Conservation (phyloP, 2,329 filamentous ascomycete species). For the Zymoseptoria pseudotritici region DNA sequence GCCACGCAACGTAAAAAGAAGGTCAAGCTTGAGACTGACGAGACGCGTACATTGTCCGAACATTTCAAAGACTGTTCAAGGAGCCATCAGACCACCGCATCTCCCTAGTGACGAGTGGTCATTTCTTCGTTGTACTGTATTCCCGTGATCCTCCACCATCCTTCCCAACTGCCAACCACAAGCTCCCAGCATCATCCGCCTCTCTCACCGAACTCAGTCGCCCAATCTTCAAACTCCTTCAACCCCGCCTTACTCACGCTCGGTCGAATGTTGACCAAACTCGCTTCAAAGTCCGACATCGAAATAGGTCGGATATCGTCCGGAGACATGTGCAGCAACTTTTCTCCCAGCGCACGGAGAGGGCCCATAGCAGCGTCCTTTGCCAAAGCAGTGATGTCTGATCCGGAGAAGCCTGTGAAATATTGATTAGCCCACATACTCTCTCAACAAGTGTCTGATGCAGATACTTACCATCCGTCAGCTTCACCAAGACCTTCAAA, state of each 20-base stretch:
- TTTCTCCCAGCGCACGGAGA: conserved; percentile 80
- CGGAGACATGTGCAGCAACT: conserved; percentile 81
- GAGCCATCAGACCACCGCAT: neutral
- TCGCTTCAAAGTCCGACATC: conserved; percentile 75
- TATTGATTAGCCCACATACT: neutral
- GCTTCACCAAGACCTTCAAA: conserved; percentile 62
- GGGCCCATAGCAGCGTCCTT: conserved; percentile 99
- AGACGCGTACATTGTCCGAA: no score
- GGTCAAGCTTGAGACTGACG: neutral
- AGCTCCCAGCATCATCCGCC: conserved; percentile 53
- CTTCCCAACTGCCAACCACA: neutral
- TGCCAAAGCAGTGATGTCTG: conserved; percentile 90
- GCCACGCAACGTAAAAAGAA: neutral
- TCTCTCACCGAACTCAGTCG: conserved; percentile 82
- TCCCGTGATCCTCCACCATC: neutral
- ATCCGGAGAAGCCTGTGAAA: conserved; percentile 83
- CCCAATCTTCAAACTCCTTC: conserved; percentile 90
- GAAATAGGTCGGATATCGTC: conserved; percentile 87
- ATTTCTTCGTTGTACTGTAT: neutral
- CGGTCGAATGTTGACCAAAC: conserved; percentile 75
- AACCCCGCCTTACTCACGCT: conserved; percentile 81
- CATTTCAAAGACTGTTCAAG: neutral
- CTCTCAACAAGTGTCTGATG: neutral
- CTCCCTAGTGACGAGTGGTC: neutral
- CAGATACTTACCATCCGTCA: conserved; percentile 66